Percentiles rank a stretch among this genome's conserved stretches.
Conservation (phyloP, 2,329 filamentous ascomycete genomes). For the Aspergillus texensis region DNA sequence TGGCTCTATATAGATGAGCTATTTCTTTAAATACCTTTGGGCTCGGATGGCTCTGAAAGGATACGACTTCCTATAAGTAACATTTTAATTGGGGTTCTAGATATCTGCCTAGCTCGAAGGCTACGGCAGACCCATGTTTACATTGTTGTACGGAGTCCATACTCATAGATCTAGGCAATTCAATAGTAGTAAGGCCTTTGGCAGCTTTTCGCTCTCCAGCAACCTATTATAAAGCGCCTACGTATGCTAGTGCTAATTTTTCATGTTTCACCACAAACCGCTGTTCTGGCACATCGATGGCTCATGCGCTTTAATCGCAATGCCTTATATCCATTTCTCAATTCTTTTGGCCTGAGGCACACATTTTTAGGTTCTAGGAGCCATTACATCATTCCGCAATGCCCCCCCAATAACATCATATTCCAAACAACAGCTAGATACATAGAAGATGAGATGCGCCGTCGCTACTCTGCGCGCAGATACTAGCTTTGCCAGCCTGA, state of each 20-base stretch:
- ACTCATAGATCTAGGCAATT: not conserved
- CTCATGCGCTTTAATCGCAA: too few relatives aligned
- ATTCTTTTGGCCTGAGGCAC: not conserved
- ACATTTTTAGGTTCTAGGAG: not conserved
- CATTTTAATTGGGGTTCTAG: not conserved
- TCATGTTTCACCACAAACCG: not conserved
- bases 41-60: not conserved
- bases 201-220: not conserved
- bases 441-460: not conserved
- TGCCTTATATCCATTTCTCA: not conserved
- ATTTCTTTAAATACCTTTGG: not conserved
- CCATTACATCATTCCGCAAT: constrained; percentile 1
- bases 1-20: not conserved
- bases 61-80: not conserved
- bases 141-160: not conserved
- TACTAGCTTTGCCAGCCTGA: not conserved
- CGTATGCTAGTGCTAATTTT: not conserved
- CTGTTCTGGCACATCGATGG: not conserved
- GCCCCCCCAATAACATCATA: not conserved
- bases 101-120: not conserved
- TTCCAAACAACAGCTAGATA: not conserved
- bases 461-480: not conserved
- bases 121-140: not conserved
- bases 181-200: not conserved
- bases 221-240: not conserved